Evolutionary conservation across 75 land plant genomes (phyloP).

Genomic region (Pinus albicaulis): DNA sequence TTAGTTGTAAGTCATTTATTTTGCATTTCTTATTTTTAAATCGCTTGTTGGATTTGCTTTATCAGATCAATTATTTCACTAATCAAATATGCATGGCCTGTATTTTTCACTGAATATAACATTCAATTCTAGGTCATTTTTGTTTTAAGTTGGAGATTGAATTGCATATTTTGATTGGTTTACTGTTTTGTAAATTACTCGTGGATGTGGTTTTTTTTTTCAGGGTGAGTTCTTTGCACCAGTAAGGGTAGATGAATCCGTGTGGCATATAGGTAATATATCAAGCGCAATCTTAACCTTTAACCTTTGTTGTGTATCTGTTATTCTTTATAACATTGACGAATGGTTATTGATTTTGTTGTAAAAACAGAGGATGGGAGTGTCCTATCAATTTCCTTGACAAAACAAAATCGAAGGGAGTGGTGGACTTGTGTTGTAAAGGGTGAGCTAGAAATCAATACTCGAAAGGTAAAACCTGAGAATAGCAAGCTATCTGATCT

Average conservation of each 20-base stretch:
- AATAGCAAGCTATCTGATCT: slow-evolving; percentile 84
- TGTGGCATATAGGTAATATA: slow-evolving; percentile 89
- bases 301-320: background rate
- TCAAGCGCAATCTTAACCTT: too few species aligned
- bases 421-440: slow-evolving; percentile 90
- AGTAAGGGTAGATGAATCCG: slow-evolving; percentile 78
- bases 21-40: slow-evolving; percentile 53
- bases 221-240: slow-evolving; percentile 83
- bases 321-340: background rate
- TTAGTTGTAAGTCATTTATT: slow-evolving; percentile 46
- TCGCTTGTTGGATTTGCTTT: background rate
- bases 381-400: slow-evolving; percentile 46
- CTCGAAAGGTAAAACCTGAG: slow-evolving; percentile 96
- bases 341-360: background rate
- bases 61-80: background rate
- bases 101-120: too few species aligned
- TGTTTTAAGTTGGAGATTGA: too few species aligned
- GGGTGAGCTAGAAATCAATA: slow-evolving; percentile 87
- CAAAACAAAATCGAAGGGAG: slow-evolving; percentile 96
- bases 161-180: background rate
- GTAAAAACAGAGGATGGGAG: slow-evolving; percentile 71
- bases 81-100: background rate
- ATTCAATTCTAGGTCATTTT: too few species aligned
- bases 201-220: background rate
- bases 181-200: too few species aligned